Evolutionary conservation across 2,329 filamentous ascomycete genomes (phyloP).

Genomic region (Fusarium sacchari): DNA sequence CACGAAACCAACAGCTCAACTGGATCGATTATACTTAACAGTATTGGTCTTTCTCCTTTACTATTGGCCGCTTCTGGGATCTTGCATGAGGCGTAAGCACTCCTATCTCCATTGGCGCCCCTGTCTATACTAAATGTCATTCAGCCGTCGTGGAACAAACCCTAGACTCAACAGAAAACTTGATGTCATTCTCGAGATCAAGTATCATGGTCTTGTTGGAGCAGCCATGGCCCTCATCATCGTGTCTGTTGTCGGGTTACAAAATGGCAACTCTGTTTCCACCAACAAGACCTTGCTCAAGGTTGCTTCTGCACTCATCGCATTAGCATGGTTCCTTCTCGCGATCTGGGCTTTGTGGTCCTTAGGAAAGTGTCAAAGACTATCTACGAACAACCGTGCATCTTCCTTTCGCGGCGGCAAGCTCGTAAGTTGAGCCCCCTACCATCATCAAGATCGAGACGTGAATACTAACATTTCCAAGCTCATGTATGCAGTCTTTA

Average conservation of each 20-base stretch:
- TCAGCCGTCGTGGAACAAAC: constrained; percentile 2
- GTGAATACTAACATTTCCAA: not conserved
- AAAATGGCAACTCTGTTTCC: not conserved
- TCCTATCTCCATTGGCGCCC: not conserved
- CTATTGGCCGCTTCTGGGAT: constrained; percentile 10
- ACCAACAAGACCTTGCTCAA: constrained; percentile 4
- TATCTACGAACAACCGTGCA: not conserved
- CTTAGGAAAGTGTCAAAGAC: not conserved
- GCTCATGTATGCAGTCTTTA: constrained; percentile 11
- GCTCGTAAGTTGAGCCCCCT: not conserved
- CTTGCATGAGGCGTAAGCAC: constrained; percentile 11
- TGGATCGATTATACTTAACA: constrained; percentile 2
- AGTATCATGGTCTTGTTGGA: constrained; percentile 8
- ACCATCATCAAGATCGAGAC: not conserved
- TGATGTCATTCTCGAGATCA: constrained; percentile 6
- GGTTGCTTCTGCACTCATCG: constrained; percentile 5
- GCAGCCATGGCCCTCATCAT: constrained; percentile 12
- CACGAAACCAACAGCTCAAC: not conserved
- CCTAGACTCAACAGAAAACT: constrained; percentile 11
- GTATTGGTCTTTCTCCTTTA: constrained; percentile 11
- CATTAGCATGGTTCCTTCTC: constrained; percentile 3
- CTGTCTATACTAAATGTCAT: not conserved
- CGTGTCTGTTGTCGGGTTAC: not conserved
- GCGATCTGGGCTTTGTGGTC: constrained; percentile 13
- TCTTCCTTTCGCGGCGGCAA: not conserved